These are phyloP conservation scores for Phytophthora lateralis DNA, from an alignment of 352 stramenopile species.

Conservation along the genomic window DNA sequence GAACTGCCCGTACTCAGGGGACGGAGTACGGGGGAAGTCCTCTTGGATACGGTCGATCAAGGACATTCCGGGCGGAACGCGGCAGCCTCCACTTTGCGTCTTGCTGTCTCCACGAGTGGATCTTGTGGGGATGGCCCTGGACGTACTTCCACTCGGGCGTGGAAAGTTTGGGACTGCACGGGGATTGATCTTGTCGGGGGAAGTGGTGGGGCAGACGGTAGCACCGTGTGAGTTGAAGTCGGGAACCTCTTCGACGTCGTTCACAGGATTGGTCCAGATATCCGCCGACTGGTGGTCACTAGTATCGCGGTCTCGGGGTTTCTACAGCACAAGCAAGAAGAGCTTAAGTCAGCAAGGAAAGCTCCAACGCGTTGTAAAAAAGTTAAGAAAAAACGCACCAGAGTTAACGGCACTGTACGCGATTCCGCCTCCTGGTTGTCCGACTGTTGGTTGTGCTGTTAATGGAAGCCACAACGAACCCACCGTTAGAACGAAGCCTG, in stretches of 20 bases:
- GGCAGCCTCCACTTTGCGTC: slow-evolving; percentile 18
- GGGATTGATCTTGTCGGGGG: slow-evolving; percentile 38
- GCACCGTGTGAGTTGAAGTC: slow-evolving; percentile 14
- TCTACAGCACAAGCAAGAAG: slow-evolving; percentile 1
- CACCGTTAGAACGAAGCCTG: slow-evolving; percentile 17
- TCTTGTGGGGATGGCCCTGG: slow-evolving; percentile 10
- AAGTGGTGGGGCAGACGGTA: slow-evolving; percentile 33
- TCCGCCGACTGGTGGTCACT: slow-evolving; percentile 17
- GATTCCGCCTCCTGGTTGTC: slow-evolving; percentile 38
- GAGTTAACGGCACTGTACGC: slow-evolving; percentile 17
- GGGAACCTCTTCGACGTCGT: slow-evolving; percentile 30
- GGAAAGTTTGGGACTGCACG: slow-evolving; percentile 22
- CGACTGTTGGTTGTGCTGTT: slow-evolving; percentile 25
- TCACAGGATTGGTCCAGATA: slow-evolving; percentile 43
- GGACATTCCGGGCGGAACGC: slow-evolving; percentile 49
- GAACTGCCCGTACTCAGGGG: slow-evolving; percentile 57
- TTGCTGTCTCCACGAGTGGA: slow-evolving; percentile 25
- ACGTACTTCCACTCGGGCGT: slow-evolving; percentile 18
- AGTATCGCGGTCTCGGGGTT: slow-evolving; percentile 20
- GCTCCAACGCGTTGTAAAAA: slow-evolving; percentile 2
- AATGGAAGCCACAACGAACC: slow-evolving; percentile 9
- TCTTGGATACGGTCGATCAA: slow-evolving; percentile 83
- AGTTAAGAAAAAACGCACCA: slow-evolving; percentile 29
- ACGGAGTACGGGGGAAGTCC: slow-evolving; percentile 77
- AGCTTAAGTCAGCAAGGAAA: slow-evolving; percentile 12